Percentiles rank a stretch among this genome's conserved stretches.
These are phyloP conservation scores for Lotmaria passim DNA, from an alignment of 208 protist genomes.

Conservation along the genomic window DNA sequence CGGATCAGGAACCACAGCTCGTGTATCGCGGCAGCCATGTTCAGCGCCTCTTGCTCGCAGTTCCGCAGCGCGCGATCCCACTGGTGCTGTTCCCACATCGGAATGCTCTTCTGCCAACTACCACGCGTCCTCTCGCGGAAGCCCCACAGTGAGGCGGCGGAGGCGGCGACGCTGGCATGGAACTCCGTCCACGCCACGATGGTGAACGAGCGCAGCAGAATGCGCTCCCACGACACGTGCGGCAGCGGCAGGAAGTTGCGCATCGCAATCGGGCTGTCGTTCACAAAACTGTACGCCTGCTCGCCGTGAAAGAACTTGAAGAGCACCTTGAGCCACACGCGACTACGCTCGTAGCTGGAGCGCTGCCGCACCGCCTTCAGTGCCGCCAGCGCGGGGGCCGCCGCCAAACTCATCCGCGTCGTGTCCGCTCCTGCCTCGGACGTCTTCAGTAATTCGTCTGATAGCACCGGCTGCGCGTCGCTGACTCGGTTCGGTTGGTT, in stretches of 20 bases:
- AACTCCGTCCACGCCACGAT: slow-evolving; percentile 18
- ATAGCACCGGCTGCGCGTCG: neutral
- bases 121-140: slow-evolving; percentile 1
- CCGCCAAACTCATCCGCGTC: neutral
- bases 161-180: slow-evolving; percentile 1
- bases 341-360: neutral
- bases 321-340: slow-evolving; percentile 11
- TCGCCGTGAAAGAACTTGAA: slow-evolving; percentile 10
- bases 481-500: neutral
- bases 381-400: neutral
- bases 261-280: slow-evolving; percentile 22
- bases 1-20: slow-evolving; percentile 13
- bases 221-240: slow-evolving; percentile 12
- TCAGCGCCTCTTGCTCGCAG: slow-evolving; percentile 21
- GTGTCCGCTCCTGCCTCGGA: neutral
- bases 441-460: neutral
- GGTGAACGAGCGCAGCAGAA: slow-evolving; percentile 1
- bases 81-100: neutral
- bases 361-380: neutral
- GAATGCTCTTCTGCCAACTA: neutral
- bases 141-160: slow-evolving; percentile 5
- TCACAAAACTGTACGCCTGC: slow-evolving; percentile 19
- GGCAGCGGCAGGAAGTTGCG: slow-evolving; percentile 18
- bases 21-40: slow-evolving; percentile 10
- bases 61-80: slow-evolving; percentile 18